A percentile compares a stretch with the other conserved stretches of the same genome.
phyloP scores from a whole-genome alignment of 768 basidiomycete species.

The Mycena belliarum region DNA sequence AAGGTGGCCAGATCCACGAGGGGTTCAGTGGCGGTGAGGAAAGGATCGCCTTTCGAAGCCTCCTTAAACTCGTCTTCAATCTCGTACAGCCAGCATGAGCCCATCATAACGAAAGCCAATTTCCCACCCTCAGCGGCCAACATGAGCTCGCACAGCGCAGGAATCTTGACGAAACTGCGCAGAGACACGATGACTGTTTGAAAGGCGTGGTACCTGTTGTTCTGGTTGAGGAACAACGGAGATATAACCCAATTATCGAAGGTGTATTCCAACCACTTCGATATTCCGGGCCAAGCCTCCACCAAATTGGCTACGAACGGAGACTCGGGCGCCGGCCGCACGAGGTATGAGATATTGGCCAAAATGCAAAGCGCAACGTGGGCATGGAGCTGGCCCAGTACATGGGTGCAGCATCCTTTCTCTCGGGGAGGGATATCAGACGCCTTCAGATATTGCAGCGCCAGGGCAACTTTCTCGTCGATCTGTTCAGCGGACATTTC shows the following conservation, averaged over 20 bases:
- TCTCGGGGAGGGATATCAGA: conserved; percentile 15
- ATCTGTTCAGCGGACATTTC: conserved; percentile 14
- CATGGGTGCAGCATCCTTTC: conserved; percentile 14
- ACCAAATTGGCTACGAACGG: conserved; percentile 8
- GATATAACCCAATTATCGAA: conserved; percentile 19
- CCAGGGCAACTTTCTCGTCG: conserved; percentile 3
- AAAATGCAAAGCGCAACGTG: conserved; percentile 11
- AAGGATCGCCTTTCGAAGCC: not conserved
- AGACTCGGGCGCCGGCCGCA: conserved; percentile 15
- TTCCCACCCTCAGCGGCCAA: conserved; percentile 6
- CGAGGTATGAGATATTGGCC: conserved; percentile 10
- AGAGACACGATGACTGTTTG: conserved; percentile 13
- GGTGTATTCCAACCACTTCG: conserved; percentile 18
- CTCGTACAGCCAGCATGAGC: conserved; percentile 22
- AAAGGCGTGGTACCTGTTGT: conserved; percentile 12
- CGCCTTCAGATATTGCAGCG: conserved; percentile 14
- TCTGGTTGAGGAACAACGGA: conserved; percentile 6
- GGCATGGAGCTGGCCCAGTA: conserved; percentile 17
- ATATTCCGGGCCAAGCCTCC: conserved; percentile 18
- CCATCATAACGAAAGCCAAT: conserved; percentile 12
- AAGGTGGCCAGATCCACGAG: conserved; percentile 20
- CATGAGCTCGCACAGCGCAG: conserved; percentile 12
- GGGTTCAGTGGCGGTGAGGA: conserved; percentile 17
- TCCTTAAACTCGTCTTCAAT: conserved; percentile 17
- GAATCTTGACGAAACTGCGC: conserved; percentile 21